Evolutionary conservation across 2,329 filamentous ascomycete genomes (phyloP), one percentile per base, ranked within the genome.

Genomic region (Xylariaceae sp.): DNA sequence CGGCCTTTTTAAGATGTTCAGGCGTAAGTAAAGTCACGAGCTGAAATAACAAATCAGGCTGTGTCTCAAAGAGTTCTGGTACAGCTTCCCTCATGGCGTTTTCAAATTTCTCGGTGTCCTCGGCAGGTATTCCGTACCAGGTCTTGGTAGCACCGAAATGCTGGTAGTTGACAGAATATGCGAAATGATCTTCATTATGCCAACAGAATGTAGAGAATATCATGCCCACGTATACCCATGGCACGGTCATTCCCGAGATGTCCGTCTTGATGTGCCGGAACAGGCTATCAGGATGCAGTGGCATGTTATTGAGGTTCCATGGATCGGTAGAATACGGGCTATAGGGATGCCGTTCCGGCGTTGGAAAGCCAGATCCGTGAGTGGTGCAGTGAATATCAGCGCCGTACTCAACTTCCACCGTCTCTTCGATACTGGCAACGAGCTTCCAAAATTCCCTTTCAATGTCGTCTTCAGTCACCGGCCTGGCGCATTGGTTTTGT

Each of bases 191-290:
- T 66, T 99, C 94, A 58, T 96, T 97, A 69, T 99, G 94, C 94
- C 94, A 99, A 71, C 94, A 99, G 66, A 99, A 99, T 0, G 94
- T 97, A 0, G 94, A 99, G 69, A 99, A 99, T 38, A 96, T 95
- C 94, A 99, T 99, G 56, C 94, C 94, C 4, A 99, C 94, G 66
- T 99, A 99, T 3, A 99, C 84, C 94, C 94, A 99, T 0, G 94
- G 94, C 7, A 99, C 93, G 0, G 94, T 99, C 94, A 99, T 99
- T 36, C 94, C 94, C 2, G 94, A 97, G 48, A 99, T 95, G 66
- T 99, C 94, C 0, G 93, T 90, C 69, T 97, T 97, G 76, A 99
- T 97, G 63, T 99, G 90, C 45, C 93, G 84, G 75, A 99, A 99
- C 1, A 99, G 76, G 44, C 92, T 97, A 47, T 97, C 93, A 1